Evolutionary conservation across 1,284 basidiomycete species (phyloP), one percentile per base, ranked within the genome.

Genomic region (Trichosporon sp.): DNA sequence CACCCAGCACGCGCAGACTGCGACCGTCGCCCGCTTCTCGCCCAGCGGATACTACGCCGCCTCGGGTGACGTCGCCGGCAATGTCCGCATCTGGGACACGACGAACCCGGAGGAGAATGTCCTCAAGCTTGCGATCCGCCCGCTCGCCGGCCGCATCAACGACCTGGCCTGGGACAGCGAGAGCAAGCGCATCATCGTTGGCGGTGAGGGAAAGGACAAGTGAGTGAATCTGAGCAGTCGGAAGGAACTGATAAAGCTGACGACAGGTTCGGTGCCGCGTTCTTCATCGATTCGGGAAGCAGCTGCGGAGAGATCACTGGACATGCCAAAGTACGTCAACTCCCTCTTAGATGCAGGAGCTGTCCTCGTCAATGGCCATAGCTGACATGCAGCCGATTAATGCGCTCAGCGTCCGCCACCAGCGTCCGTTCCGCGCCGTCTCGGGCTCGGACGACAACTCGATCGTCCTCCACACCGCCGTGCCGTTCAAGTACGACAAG

Each of bases 151-250:
- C 2, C 87, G 87, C 68, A 88, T 99, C 76, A 95, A 95, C 76
- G 97, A 99, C 83, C 87, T 99, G 5, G 90, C 91, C 23, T 98
- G 95, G 95, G 97, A 99, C 78, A 92, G 91, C 3, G 97, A 99
- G 81, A 93, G 92, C 78, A 97, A 98, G 83, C 88, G 97, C 15
- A 91, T 99, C 74, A 91, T 98, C 64, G 94, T 91, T 18, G 96
- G 95, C n/a, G 97, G 97, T 63, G 93, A 98, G 72, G 96, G 96
- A 51, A 88, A 90, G 72, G 95, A 95, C 78, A 92, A 90, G 90
- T 93, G 70, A 73, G 47, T 51, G 8, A 7, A 3, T 44, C 18
- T 88, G 23, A 51, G 44, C 31, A 60, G 7, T n/a, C 15, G 42
- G 9, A 5, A 12, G 1, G 8, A 21, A 18, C 4, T n/a, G 11